A percentile compares a stretch with the other conserved stretches of the same genome.
phyloP scores from a whole-genome alignment of 495 filamentous ascomycete genomes.

The Rhizodiscina lignyota region DNA sequence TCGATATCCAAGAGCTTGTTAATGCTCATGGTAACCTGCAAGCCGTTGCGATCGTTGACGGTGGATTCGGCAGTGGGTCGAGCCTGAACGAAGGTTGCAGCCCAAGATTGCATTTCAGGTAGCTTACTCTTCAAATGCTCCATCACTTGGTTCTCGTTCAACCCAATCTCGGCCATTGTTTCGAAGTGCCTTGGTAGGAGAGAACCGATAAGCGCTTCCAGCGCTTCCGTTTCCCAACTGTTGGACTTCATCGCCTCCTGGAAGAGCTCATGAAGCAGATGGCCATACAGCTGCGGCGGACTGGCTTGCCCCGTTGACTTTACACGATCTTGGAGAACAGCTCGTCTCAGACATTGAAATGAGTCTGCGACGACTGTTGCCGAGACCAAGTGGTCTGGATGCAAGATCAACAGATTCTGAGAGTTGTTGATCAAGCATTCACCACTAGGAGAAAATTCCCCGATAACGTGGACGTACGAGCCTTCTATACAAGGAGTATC shows the following conservation, averaged over 20 bases:
- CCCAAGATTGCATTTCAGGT: conserved; percentile 65
- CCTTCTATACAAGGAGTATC: conserved; percentile 58
- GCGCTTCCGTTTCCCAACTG: conserved; percentile 53
- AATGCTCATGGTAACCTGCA: conserved; percentile 60
- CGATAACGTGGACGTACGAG: conserved; percentile 71
- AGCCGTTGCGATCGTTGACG: conserved; percentile 63
- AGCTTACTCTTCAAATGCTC: conserved; percentile 67
- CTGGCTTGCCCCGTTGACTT: conserved; percentile 69
- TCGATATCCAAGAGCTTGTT: conserved; percentile 92
- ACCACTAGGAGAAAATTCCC: conserved; percentile 49
- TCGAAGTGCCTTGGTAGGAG: conserved; percentile 61
- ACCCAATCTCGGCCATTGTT: conserved; percentile 67
- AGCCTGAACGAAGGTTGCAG: conserved; percentile 55
- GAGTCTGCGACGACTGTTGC: conserved; percentile 88
- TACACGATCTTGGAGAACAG: conserved; percentile 83
- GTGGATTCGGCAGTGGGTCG: conserved; percentile 55
- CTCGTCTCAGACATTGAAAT: conserved; percentile 71
- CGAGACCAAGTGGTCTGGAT: conserved; percentile 91
- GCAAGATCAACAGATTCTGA: conserved; percentile 74
- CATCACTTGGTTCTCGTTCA: conserved; percentile 51
- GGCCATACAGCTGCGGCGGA: conserved; percentile 70
- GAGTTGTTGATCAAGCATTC: conserved; percentile 60
- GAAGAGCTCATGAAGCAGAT: conserved; percentile 84
- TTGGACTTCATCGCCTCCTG: conserved; percentile 78
- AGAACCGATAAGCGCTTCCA: conserved; percentile 43